A percentile compares a stretch with the other conserved stretches of the same genome.
Evolutionary conservation across 371 early-diverging fungal genomes (phyloP).

Genomic region (Mucor plumbeus): DNA sequence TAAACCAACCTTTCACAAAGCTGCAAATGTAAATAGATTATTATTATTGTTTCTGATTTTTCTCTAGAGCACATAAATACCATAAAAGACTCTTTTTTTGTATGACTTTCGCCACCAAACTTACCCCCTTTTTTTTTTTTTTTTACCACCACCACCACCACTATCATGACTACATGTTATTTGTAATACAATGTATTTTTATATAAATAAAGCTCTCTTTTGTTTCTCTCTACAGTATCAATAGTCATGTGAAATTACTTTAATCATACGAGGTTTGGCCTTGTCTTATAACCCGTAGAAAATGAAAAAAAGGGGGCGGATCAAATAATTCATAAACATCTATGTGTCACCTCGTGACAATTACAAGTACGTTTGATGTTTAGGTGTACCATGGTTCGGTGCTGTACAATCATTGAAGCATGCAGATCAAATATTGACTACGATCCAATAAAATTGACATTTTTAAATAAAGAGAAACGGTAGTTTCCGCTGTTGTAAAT

Average conservation of each 20-base stretch:
- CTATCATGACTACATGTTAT: too few relatives aligned
- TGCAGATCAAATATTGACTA: background rate
- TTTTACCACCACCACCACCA: background rate
- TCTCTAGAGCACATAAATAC: background rate
- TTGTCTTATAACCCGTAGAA: background rate
- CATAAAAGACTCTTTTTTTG: background rate
- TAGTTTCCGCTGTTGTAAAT: too few relatives aligned
- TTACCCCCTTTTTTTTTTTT: too few relatives aligned
- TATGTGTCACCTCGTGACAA: background rate
- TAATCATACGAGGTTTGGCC: background rate
- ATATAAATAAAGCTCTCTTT: background rate
- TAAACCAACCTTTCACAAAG: background rate
- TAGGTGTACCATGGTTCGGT: background rate
- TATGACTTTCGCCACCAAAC: slow-evolving; percentile 3
- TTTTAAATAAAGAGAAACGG: too few relatives aligned
- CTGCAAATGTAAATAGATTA: slow-evolving; percentile 4
- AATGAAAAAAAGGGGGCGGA: background rate
- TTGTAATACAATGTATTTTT: slow-evolving; percentile 1
- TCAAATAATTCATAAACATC: background rate
- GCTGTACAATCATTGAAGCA: background rate
- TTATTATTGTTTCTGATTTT: background rate
- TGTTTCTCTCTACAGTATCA: background rate
- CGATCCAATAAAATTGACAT: too few relatives aligned
- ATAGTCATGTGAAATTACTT: background rate
- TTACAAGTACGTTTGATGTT: background rate